Conservation (phyloP, 306 rosid species). For the Quercus berberidifolia region DNA sequence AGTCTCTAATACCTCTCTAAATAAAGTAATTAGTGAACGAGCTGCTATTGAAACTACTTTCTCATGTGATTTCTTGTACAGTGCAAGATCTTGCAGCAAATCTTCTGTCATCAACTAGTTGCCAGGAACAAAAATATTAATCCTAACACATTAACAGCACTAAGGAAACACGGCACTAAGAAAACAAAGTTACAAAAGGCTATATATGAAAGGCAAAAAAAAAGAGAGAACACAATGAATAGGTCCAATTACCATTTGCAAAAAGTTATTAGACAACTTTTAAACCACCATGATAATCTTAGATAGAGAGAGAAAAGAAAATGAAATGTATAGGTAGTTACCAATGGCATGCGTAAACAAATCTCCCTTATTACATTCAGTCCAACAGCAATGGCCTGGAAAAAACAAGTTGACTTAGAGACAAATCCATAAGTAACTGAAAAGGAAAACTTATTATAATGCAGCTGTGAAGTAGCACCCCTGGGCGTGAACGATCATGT, state of each 20-base stretch:
- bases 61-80: constrained; percentile 91
- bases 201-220: not conserved
- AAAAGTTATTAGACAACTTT: constrained; percentile 14
- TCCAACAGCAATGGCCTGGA: constrained; percentile 93
- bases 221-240: not conserved
- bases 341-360: constrained; percentile 91
- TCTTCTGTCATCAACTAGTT: constrained; percentile 86
- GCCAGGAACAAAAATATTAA: constrained; percentile 31
- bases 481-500: constrained; percentile 87
- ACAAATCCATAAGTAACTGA: not conserved
- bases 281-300: not conserved
- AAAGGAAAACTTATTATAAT: constrained; percentile 1
- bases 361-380: constrained; percentile 74
- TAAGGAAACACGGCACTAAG: not conserved
- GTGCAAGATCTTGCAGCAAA: constrained; percentile 86
- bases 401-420: constrained; percentile 26
- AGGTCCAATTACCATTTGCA: not conserved
- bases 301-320: constrained; percentile 9
- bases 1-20: constrained; percentile 59
- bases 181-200: not conserved
- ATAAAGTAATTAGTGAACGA: constrained; percentile 77
- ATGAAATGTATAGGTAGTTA: constrained; percentile 31
- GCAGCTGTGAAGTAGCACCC: constrained; percentile 43
- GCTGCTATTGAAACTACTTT: constrained; percentile 87
- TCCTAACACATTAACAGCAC: not conserved